Conservation (phyloP, 345 rosid species). For the Garcia nutans region DNA sequence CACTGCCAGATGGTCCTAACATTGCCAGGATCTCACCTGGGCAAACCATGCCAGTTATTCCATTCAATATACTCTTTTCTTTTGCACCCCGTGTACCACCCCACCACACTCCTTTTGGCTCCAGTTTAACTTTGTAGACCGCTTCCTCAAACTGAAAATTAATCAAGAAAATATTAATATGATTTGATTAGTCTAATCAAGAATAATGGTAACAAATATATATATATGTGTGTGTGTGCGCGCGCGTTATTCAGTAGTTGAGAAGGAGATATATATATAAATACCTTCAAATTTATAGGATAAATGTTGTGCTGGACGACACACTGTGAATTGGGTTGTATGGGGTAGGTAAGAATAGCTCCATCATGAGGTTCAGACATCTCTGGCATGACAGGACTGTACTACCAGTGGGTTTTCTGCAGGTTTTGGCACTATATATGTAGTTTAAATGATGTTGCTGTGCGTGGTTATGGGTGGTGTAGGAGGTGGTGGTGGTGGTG, state of each 20-base stretch:
- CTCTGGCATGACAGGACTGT: conserved; percentile 24
- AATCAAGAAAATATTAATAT: neutral
- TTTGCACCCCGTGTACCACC: conserved; percentile 53
- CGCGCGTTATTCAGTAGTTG: neutral
- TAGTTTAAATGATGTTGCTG: neutral
- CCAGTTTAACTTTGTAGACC: conserved; percentile 77
- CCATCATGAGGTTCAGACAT: conserved; percentile 44
- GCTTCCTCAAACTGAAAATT: conserved; percentile 85
- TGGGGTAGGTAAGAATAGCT: conserved; percentile 44
- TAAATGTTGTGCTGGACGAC: conserved; percentile 41
- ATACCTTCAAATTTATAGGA: conserved; percentile 84
- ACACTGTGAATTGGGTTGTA: conserved; percentile 41
- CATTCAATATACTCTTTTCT: conserved; percentile 80
- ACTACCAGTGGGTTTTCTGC: conserved; percentile 16
- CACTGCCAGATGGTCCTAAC: conserved; percentile 99
- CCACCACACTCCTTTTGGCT: conserved; percentile 46
- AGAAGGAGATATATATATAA: neutral
- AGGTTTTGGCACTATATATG: conserved; percentile 32
- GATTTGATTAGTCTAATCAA: neutral
- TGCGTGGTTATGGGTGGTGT: neutral
- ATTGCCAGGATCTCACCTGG: conserved; percentile 96
- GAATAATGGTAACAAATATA: neutral
- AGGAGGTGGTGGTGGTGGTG: conserved; percentile 4
- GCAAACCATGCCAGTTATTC: conserved; percentile 74
- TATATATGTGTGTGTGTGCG: no score